phyloP scores from a whole-genome alignment of 2,329 filamentous ascomycete genomes.

The Tricladium varicosporioides region DNA sequence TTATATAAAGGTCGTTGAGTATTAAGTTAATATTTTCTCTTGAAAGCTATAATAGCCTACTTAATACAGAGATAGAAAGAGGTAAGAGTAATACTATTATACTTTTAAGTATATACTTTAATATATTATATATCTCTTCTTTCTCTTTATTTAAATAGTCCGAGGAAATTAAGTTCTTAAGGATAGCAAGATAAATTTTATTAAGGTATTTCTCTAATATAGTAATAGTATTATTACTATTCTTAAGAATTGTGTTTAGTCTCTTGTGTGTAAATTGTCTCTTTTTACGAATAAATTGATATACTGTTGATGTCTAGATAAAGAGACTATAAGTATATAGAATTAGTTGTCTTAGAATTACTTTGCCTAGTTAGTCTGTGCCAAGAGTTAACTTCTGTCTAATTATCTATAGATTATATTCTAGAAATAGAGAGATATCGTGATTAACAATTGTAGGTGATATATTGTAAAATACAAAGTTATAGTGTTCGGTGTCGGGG shows the following conservation, averaged over 20 bases:
- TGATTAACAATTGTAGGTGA: constrained; percentile 20
- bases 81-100: no score
- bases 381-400: constrained; percentile 10
- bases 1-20: constrained; percentile 24
- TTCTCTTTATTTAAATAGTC: no score
- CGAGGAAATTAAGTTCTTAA: no score
- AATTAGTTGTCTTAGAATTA: constrained; percentile 18
- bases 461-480: constrained; percentile 23
- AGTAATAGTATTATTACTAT: no score
- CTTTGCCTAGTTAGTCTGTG: constrained; percentile 8
- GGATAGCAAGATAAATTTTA: no score
- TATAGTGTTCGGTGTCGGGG: constrained; percentile 13
- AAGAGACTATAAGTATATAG: constrained; percentile 16
- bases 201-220: no score
- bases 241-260: constrained; percentile 9
- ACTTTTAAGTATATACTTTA: no score
- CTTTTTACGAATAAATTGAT: constrained; percentile 15
- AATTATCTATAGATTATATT: constrained; percentile 8
- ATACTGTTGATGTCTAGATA: background rate
- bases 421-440: constrained; percentile 22
- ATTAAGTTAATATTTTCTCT: no score
- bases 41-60: no score
- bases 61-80: no score
- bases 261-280: constrained; percentile 4
- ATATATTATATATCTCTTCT: no score